Evolutionary conservation across 768 basidiomycete species (phyloP), one percentile per base, ranked within the genome.

Genomic region (Naganishia antarctica): DNA sequence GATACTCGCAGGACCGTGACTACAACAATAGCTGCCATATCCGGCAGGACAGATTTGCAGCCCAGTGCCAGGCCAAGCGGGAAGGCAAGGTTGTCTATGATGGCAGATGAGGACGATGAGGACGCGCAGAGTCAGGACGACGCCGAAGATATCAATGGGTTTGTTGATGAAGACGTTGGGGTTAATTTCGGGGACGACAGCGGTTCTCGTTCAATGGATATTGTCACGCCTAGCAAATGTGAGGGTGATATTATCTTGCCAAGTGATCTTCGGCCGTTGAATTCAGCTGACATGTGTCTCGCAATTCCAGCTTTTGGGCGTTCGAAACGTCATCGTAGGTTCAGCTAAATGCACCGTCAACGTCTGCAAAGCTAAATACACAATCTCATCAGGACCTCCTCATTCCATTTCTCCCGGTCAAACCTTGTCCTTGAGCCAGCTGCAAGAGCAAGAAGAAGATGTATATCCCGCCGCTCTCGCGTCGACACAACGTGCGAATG

Each of bases 171-270:
- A 13, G 34, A 57, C 21, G 53, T 40, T 3, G 31, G n/a, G 9
- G 23, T 57, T 8, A 57, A 57, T 16, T 57, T 57, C 26, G 53
- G 53, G 23, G 53, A 57, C 21, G 53, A 57, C 32, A 57, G 53
- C 40, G 53, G 53, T 21, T 57, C 53, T 34, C 53, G 53, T 34
- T 57, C 53, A 8, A 57, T 57, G 53, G 53, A 57, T 25, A 57
- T 57, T n/a, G 53, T 57, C 3, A 57, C 53, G 23, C 53, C 53
- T 25, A 57, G 53, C 34, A 57, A 57, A 57, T 57, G 53, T 57
- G 32, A 32, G 50, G 8, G 37, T n/a, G 37, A 44, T 12, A 6
- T 44, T 18, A 21, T 44, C 43, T 44, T n/a, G n/a, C n/a, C n/a
- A n/a, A n/a, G n/a, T n/a, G n/a, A n/a, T n/a, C n/a, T n/a, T n/a